Evolutionary conservation across 2,329 filamentous ascomycete genomes (phyloP), one percentile per base, ranked within the genome.

Genomic region (Cryphonectria nitschkei): DNA sequence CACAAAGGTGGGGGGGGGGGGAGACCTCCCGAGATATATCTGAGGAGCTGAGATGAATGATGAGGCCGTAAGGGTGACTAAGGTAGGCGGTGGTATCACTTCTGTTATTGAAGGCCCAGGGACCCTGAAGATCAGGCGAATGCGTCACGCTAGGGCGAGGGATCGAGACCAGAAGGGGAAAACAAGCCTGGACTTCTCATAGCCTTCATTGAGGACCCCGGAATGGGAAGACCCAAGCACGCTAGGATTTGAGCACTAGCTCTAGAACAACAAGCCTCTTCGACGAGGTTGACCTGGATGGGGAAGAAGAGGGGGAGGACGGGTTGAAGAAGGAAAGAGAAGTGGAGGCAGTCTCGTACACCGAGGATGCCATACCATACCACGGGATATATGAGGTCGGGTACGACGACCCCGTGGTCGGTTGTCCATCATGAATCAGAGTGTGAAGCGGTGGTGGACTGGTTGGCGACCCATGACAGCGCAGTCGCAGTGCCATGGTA

Each of bases 61-160:
- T 29, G 29, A 26, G 39, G 58, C 22, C 67, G 64, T 67, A 32
- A 32, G 22, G 60, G 50, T 60, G 50, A 60, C 65, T 37, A 37
- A 22, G 62, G 14, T 58, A 68, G 43, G 50, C 60, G n/a, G 43
- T 8, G 9, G 37, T 39, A 39, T 26, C 8, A 58, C n/a, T 16
- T 26, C 11, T 32, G 37, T n/a, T 43, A n/a, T 16, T 32, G 22
- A 26, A 22, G n/a, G 14, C 7, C 6, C 13, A 50, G 34, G 52
- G 43, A 50, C 43, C 56, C 61, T 65, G 61, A 43, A 34, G 29
- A 72, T 68, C 32, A 32, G 65, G 62, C 61, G 65, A 65, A 72
- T 26, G 71, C 64, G 37, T 70, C 64, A 67, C 65, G 64, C 68
- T 68, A 67, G 64, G 61, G 39, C 29, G 26, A 32, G 46, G 34